Conservation (phyloP, 805 yeast genomes). For the Groenewaldozyma salmanticensis region DNA sequence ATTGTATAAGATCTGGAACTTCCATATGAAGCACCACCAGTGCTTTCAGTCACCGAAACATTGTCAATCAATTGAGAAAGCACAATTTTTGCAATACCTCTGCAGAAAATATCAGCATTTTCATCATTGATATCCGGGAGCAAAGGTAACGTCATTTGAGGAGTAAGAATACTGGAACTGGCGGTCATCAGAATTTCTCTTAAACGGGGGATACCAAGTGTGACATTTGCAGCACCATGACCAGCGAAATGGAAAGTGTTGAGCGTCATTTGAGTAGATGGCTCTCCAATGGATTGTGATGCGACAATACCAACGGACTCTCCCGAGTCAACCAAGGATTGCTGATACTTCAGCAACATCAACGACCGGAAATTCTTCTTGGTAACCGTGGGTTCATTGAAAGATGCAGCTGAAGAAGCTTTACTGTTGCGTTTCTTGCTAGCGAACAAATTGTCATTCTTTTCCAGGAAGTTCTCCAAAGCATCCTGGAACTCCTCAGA, state of each 20-base stretch:
- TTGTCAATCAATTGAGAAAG: slow-evolving; percentile 83
- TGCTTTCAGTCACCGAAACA: slow-evolving; percentile 80
- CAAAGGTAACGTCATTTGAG: slow-evolving; percentile 94
- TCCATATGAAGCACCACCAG: slow-evolving; percentile 47
- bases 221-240: slow-evolving; percentile 99
- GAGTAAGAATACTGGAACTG: slow-evolving; percentile 90
- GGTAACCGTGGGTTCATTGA: slow-evolving; percentile 36
- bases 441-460: slow-evolving; percentile 47
- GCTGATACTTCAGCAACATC: slow-evolving; percentile 98
- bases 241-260: slow-evolving; percentile 98
- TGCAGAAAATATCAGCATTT: slow-evolving; percentile 87
- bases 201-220: slow-evolving; percentile 99
- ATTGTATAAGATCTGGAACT: slow-evolving; percentile 66
- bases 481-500: slow-evolving; percentile 80
- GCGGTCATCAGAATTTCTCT: slow-evolving; percentile 99
- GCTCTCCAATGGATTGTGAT: slow-evolving; percentile 97
- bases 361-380: slow-evolving; percentile 85
- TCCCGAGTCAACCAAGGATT: slow-evolving; percentile 90
- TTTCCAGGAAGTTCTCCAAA: slow-evolving; percentile 58
- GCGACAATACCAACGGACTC: slow-evolving; percentile 98
- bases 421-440: slow-evolving; percentile 26
- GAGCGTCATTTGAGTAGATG: slow-evolving; percentile 97
- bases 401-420: slow-evolving; percentile 22
- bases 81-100: slow-evolving; percentile 73
- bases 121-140: slow-evolving; percentile 69